These are phyloP conservation scores for Colletotrichum cereale DNA, from an alignment of 2,329 filamentous ascomycete species.

Conservation along the genomic window DNA sequence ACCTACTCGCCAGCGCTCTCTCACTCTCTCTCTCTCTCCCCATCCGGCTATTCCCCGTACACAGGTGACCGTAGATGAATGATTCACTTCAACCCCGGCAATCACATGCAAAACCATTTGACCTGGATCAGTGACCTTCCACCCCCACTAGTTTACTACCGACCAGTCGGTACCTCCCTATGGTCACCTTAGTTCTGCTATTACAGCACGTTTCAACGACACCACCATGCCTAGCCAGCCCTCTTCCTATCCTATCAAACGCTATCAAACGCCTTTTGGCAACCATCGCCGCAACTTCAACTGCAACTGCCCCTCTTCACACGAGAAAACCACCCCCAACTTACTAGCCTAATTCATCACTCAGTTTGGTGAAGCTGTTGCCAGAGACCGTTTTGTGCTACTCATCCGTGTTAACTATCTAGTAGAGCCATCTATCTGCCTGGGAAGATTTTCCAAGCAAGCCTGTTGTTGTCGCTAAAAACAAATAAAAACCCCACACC, in stretches of 20 bases:
- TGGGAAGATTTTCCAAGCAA: background rate
- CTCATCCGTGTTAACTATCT: background rate
- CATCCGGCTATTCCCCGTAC: no score
- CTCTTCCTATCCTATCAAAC: no score
- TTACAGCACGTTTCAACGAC: no score
- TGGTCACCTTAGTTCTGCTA: no score
- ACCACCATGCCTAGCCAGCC: no score
- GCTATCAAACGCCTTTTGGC: no score
- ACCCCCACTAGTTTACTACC: no score
- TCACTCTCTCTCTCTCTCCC: no score
- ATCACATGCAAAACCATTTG: slow-evolving; percentile 36
- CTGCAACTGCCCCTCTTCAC: background rate
- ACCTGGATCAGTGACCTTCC: background rate
- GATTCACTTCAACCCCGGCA: slow-evolving; percentile 13
- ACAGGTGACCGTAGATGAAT: no score
- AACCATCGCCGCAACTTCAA: no score
- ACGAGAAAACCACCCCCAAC: background rate
- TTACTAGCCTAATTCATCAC: background rate
- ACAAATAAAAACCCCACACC: background rate
- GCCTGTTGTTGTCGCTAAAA: background rate
- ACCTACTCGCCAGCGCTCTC: no score
- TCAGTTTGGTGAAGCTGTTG: background rate
- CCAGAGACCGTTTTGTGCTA: background rate
- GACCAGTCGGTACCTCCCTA: no score
- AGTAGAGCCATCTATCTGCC: background rate